These are phyloP conservation scores for Penicillium paradoxum DNA, from an alignment of 495 filamentous ascomycete species.

Conservation along the genomic window DNA sequence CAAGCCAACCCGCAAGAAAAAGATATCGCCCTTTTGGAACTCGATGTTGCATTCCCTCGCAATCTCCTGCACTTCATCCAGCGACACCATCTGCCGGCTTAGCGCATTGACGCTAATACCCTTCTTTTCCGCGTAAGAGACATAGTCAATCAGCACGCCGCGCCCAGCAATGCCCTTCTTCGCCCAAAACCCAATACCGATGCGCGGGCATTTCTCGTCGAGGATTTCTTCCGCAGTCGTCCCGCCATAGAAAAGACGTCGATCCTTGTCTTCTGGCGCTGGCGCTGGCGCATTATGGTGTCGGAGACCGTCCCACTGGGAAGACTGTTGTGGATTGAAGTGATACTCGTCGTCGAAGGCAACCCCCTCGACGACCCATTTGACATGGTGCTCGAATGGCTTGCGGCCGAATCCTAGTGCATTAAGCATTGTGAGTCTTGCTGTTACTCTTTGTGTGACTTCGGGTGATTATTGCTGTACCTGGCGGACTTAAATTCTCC, in stretches of 20 bases:
- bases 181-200: slow-evolving; percentile 47
- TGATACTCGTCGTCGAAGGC: slow-evolving; percentile 65
- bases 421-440: not conserved
- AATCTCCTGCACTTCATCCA: slow-evolving; percentile 44
- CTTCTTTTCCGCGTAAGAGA: slow-evolving; percentile 42
- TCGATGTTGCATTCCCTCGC: slow-evolving; percentile 56
- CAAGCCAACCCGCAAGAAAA: slow-evolving; percentile 71
- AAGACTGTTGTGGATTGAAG: slow-evolving; percentile 71
- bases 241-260: slow-evolving; percentile 49
- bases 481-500: slow-evolving; percentile 44
- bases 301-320: slow-evolving; percentile 76
- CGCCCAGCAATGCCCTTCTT: slow-evolving; percentile 51
- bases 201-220: slow-evolving; percentile 46
- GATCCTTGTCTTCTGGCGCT: slow-evolving; percentile 29
- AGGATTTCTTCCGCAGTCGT: slow-evolving; percentile 49
- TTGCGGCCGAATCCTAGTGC: slow-evolving; percentile 48
- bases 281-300: slow-evolving; percentile 46
- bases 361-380: slow-evolving; percentile 42
- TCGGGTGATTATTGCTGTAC: slow-evolving; percentile 11
- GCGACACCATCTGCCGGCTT: slow-evolving; percentile 56
- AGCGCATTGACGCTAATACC: slow-evolving; percentile 52
- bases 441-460: not conserved
- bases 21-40: slow-evolving; percentile 57
- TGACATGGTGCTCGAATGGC: slow-evolving; percentile 53
- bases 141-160: slow-evolving; percentile 53